Base-by-base conservation (phyloP, 83 land plant genomes). In the Thuja plicata region DNA sequence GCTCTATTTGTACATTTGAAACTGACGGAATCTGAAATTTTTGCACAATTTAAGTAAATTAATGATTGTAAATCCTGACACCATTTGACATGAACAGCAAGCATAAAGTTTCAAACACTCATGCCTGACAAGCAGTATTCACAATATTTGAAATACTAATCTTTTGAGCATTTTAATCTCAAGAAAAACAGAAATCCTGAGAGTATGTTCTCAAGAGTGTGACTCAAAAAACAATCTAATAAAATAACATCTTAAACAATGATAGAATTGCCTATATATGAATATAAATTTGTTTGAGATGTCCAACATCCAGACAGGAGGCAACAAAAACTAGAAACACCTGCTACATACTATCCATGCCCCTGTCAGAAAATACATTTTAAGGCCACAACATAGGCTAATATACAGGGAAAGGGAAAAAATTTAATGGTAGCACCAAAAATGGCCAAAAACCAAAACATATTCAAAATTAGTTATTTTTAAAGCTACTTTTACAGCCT, bases 1-100 rank as follows among this genome's bases (percentile, higher is more conserved):
- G 99, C 91, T 98, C 99, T 74, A 90, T 86, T 91, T 97, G 99
- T 37, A 98, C 99, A 95, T 97, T 93, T 45, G 99, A 96, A 41
- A 98, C 91, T 13, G 92, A 94, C 2, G 99, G 99, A 24, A 97
- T 91, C 99, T 97, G 92, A 21, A 87, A 85, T 11, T 88, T 82
- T 73, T n/a, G 48, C 21, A 83, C 32, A 83, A 17, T 41, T 24
- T 24, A 45, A 30, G 52, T 30, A 27, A 30, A 46, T 46, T 83
- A 83, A 83, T 46, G 30, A 83, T 43, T 83, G 55, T 30, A n/a
- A 43, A 45, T n/a, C 85, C 30, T 24, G 32, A 83, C 41, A 46
- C 35, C 34, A 45, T 46, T 27, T 46, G 46, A 24, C 13, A 83
- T 83, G 78, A 34, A 34, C 15, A 83, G 13, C 34, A 83, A 83